phyloP scores from a whole-genome alignment of 495 filamentous ascomycete species.

The Tuber calosporum region DNA sequence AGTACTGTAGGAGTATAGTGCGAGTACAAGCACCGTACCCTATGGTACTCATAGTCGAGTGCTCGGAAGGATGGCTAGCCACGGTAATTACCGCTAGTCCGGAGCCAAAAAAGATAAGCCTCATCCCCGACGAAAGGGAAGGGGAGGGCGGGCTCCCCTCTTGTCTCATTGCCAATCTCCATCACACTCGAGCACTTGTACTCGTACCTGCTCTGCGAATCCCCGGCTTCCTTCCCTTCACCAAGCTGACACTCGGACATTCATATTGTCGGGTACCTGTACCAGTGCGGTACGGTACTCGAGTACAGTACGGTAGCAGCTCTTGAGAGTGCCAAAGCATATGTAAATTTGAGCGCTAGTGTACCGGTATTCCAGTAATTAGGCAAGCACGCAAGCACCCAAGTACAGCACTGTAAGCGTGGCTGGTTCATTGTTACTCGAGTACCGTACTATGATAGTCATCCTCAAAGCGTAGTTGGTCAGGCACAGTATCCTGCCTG shows the following conservation, averaged over 20 bases:
- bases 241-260: neutral
- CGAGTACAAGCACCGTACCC: too few species aligned
- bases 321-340: too few species aligned
- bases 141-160: neutral
- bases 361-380: neutral
- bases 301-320: too few species aligned
- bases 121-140: neutral
- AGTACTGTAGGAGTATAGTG: too few species aligned
- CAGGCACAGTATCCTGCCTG: neutral
- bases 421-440: neutral
- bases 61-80: neutral
- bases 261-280: neutral
- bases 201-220: neutral
- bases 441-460: too few species aligned
- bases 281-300: neutral
- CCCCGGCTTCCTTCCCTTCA: neutral
- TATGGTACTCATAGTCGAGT: neutral
- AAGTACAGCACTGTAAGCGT: too few species aligned
- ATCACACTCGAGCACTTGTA: too few species aligned
- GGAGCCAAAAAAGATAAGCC: conserved; percentile 3
- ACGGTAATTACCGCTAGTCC: neutral
- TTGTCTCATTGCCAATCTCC: neutral
- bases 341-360: too few species aligned
- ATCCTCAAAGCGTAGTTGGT: too few species aligned
- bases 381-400: neutral